Evolutionary conservation across 2,329 filamentous ascomycete genomes (phyloP).

Genomic region (Pestalotiopsis sp.): DNA sequence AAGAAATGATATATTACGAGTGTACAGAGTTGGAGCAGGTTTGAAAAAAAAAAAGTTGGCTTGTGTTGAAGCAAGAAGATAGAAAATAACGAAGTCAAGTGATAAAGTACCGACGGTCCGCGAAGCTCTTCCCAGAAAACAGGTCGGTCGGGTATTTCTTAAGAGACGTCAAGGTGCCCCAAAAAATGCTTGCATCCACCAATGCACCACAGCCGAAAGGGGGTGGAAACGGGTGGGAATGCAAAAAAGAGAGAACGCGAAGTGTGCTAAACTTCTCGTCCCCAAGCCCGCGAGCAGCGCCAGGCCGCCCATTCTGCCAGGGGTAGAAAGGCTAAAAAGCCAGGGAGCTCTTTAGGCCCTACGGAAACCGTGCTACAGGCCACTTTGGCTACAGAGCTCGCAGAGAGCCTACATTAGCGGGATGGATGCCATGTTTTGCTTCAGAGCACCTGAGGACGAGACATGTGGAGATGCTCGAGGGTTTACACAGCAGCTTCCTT

Average conservation of each 20-base stretch:
- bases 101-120: background rate
- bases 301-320: background rate
- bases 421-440: background rate
- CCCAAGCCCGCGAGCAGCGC: background rate
- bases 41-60: background rate
- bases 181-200: background rate
- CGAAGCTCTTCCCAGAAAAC: background rate
- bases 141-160: background rate
- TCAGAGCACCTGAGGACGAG: background rate
- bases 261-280: background rate
- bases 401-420: background rate
- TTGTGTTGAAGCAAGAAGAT: background rate
- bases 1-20: conserved; percentile 2
- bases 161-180: background rate
- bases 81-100: background rate
- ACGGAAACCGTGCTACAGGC: background rate
- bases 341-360: background rate
- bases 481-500: background rate
- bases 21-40: background rate
- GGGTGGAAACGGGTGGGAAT: background rate
- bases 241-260: background rate
- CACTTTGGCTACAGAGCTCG: background rate
- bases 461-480: background rate
- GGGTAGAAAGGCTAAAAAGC: background rate
- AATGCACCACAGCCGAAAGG: background rate